Conservation (phyloP, 2,329 filamentous ascomycete species). For the Pseudogymnoascus sp. region DNA sequence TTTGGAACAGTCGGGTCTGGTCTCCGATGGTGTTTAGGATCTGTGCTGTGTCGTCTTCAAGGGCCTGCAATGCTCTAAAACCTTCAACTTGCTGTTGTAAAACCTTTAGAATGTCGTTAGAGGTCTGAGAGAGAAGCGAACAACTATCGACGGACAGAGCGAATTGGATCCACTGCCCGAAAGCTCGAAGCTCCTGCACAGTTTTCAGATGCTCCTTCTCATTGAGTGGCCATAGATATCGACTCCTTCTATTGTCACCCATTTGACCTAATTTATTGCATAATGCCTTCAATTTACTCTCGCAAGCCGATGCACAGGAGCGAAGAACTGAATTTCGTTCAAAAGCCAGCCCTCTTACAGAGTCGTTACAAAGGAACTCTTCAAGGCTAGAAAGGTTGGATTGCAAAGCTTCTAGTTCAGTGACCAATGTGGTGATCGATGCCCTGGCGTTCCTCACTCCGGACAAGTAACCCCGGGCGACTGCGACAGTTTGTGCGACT, state of each 20-base stretch:
- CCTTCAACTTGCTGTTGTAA: slow-evolving; percentile 17
- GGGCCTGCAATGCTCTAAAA: slow-evolving; percentile 10
- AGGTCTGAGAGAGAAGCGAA: slow-evolving; percentile 18
- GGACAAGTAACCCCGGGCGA: neutral
- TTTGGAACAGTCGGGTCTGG: neutral
- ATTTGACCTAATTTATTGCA: slow-evolving; percentile 6
- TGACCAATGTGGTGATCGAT: neutral
- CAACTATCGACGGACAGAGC: slow-evolving; percentile 19
- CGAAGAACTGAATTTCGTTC: neutral
- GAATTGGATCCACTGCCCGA: slow-evolving; percentile 19
- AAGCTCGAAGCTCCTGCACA: slow-evolving; percentile 16
- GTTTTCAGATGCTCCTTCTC: slow-evolving; percentile 19
- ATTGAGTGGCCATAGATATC: slow-evolving; percentile 18
- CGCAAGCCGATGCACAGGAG: slow-evolving; percentile 11
- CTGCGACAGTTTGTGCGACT: neutral
- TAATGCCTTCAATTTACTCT: slow-evolving; percentile 12
- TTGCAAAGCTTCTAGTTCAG: neutral
- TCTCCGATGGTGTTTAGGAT: neutral
- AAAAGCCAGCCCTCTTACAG: neutral
- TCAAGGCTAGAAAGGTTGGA: neutral
- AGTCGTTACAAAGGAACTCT: neutral
- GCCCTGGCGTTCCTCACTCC: neutral
- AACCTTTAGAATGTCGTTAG: slow-evolving; percentile 15
- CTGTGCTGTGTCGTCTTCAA: neutral
- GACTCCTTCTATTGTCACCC: neutral